Conservation (phyloP, 345 rosid genomes). For the Populus tremula region DNA sequence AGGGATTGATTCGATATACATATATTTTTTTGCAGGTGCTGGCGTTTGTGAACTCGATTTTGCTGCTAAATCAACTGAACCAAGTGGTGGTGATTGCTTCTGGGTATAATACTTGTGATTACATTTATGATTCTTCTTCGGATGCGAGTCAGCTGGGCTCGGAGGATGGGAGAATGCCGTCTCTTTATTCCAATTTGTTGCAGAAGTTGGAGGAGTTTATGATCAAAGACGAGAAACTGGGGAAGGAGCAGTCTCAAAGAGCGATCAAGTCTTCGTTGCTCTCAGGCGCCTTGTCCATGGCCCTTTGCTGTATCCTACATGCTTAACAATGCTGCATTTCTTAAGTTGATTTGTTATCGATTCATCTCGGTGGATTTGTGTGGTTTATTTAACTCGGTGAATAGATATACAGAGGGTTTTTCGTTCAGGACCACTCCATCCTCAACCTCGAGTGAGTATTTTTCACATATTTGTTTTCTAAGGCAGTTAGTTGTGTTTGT, state of each 20-base stretch:
- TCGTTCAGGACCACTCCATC: conserved; percentile 74
- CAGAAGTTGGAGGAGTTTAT: conserved; percentile 67
- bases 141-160: conserved; percentile 27
- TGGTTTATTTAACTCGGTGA: conserved; percentile 36
- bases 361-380: conserved; percentile 27
- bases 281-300: conserved; percentile 91
- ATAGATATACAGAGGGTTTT: conserved; percentile 81
- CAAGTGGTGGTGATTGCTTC: conserved; percentile 85
- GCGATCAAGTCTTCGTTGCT: conserved; percentile 59
- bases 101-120: conserved; percentile 73
- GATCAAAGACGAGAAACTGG: conserved; percentile 58
- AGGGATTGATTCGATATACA: not conserved
- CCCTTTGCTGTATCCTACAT: conserved; percentile 92
- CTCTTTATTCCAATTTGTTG: conserved; percentile 48
- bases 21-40: conserved; percentile 50
- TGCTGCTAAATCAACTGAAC: conserved; percentile 76
- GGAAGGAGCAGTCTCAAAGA: conserved; percentile 40
- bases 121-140: conserved; percentile 67
- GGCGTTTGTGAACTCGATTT: conserved; percentile 67
- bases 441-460: conserved; percentile 84
- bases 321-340: not conserved
- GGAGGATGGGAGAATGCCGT: conserved; percentile 54
- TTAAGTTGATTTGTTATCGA: not conserved
- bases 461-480: not conserved
- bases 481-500: conserved; percentile 4